These are phyloP conservation scores for Lophiotrema nucula DNA, from an alignment of 495 filamentous ascomycete genomes.

Conservation along the genomic window DNA sequence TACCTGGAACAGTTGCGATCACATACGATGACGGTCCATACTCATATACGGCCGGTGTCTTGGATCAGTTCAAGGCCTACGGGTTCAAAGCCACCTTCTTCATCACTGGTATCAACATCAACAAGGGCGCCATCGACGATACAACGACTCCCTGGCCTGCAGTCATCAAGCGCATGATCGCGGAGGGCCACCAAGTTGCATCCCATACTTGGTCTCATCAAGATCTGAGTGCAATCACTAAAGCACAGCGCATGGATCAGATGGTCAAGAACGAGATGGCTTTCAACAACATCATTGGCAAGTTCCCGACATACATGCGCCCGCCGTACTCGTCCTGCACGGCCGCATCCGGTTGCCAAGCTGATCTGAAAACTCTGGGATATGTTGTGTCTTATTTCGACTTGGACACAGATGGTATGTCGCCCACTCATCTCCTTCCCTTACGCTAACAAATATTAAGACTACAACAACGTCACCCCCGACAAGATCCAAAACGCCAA, in stretches of 20 bases:
- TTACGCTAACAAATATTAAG: no score
- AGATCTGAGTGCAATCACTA: constrained; percentile 60
- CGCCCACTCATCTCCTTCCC: no score
- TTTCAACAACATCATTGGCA: constrained; percentile 71
- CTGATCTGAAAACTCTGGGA: constrained; percentile 61
- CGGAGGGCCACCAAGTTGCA: constrained; percentile 75
- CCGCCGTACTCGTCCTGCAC: constrained; percentile 76
- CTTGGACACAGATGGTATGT: constrained; percentile 71
- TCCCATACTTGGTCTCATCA: constrained; percentile 84
- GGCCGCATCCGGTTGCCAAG: constrained; percentile 54
- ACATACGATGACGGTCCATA: constrained; percentile 80
- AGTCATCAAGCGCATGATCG: constrained; percentile 67
- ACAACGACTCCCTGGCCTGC: constrained; percentile 55
- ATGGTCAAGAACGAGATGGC: constrained; percentile 78
- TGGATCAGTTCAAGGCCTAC: constrained; percentile 65
- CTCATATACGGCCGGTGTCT: constrained; percentile 64
- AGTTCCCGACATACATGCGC: constrained; percentile 82
- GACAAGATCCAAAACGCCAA: constrained; percentile 65
- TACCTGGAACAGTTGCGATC: constrained; percentile 64
- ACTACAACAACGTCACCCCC: constrained; percentile 65
- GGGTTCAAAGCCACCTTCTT: constrained; percentile 75
- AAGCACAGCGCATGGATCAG: constrained; percentile 58
- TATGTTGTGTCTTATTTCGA: constrained; percentile 76
- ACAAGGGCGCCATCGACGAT: constrained; percentile 69
- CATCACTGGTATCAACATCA: constrained; percentile 70